These are phyloP conservation scores for Tanacetum coccineum DNA, from an alignment of 129 eudicot genomes.

Conservation along the genomic window DNA sequence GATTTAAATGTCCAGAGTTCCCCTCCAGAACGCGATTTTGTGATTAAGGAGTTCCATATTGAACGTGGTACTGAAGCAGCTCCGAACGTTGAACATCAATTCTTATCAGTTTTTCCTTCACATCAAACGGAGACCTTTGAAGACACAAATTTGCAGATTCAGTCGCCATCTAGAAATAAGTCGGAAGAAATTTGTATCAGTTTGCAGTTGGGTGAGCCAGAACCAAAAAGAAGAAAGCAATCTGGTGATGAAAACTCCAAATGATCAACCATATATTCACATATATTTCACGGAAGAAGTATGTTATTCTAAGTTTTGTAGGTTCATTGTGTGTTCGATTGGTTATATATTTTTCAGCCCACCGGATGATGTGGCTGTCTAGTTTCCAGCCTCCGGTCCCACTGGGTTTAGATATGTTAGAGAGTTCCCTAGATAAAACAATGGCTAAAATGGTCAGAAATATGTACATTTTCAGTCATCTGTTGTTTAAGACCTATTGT, in stretches of 20 bases:
- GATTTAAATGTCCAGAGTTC: slow-evolving; percentile 34
- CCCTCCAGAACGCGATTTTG: slow-evolving; percentile 23
- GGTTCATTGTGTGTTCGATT: slow-evolving; percentile 28
- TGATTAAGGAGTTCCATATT: slow-evolving; percentile 23
- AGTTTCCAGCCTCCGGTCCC: slow-evolving; percentile 24
- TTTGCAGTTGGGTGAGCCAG: slow-evolving; percentile 60
- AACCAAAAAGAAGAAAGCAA: slow-evolving; percentile 56
- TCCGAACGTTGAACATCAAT: slow-evolving; percentile 41
- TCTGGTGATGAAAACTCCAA: slow-evolving; percentile 21
- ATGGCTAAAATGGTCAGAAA: slow-evolving; percentile 24
- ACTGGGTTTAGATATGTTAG: slow-evolving; percentile 26
- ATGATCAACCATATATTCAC: slow-evolving; percentile 4
- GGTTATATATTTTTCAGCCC: slow-evolving; percentile 31
- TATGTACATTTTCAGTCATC: slow-evolving; percentile 25
- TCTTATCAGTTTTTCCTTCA: slow-evolving; percentile 47
- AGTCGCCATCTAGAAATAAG: slow-evolving; percentile 33
- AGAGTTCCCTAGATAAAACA: slow-evolving; percentile 29
- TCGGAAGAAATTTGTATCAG: slow-evolving; percentile 42
- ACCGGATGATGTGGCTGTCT: slow-evolving; percentile 31
- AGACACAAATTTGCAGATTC: slow-evolving; percentile 24
- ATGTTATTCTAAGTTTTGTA: slow-evolving; percentile 28
- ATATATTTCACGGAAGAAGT: slow-evolving; percentile 15
- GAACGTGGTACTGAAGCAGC: slow-evolving; percentile 30
- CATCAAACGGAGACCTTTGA: slow-evolving; percentile 19
- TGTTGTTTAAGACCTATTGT: slow-evolving; percentile 24